Conservation (phyloP, 768 basidiomycete genomes). For the Paxillus rubicundulus region DNA sequence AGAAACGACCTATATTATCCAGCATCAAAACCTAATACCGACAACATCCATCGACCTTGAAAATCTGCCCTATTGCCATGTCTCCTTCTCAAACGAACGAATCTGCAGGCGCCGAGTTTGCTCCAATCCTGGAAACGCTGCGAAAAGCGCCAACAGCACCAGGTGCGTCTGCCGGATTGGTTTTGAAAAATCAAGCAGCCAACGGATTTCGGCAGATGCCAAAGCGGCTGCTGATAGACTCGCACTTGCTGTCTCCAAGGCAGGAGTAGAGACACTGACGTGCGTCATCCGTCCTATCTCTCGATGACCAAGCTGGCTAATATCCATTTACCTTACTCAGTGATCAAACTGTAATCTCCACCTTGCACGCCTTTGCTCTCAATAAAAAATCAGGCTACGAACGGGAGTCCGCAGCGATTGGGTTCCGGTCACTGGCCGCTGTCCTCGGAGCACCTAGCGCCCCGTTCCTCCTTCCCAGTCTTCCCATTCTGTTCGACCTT, state of each 20-base stretch:
- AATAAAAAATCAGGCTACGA: constrained; percentile 89
- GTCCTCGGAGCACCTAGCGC: constrained; percentile 68
- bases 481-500: constrained; percentile 76
- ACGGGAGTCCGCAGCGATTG: constrained; percentile 83
- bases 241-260: constrained; percentile 66
- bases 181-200: background rate
- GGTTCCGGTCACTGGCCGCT: constrained; percentile 69
- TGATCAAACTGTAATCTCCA: constrained; percentile 57
- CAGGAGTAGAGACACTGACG: constrained; percentile 61
- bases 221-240: constrained; percentile 81
- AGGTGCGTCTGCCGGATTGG: constrained; percentile 35
- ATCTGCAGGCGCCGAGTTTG: constrained; percentile 42
- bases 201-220: constrained; percentile 53
- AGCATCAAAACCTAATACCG: constrained; percentile 15
- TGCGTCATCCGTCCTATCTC: constrained; percentile 31
- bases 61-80: constrained; percentile 32
- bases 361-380: constrained; percentile 65
- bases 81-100: constrained; percentile 54
- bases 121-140: constrained; percentile 44
- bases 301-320: constrained; percentile 14
- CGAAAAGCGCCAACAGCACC: constrained; percentile 61
- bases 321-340: constrained; percentile 35
- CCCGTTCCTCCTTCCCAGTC: constrained; percentile 73
- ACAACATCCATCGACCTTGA: constrained; percentile 18
- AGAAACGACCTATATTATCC: constrained; percentile 13